Conservation (phyloP, 352 stramenopile genomes). For the Phytophthora hibernalis region DNA sequence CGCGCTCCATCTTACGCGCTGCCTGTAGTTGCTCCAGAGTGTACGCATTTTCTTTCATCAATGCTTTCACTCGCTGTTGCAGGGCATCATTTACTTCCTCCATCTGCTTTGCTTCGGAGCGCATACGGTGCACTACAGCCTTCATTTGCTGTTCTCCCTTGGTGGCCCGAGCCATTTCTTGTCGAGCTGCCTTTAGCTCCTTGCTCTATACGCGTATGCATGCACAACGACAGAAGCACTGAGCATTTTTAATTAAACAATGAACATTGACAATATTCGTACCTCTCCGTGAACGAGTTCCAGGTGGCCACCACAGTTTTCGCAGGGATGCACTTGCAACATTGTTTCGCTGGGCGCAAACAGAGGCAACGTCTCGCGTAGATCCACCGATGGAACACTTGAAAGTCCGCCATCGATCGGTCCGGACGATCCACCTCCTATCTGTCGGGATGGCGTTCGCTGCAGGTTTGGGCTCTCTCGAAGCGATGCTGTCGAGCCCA, state of each 20-base stretch:
- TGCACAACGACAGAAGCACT: background rate
- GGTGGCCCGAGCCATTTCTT: conserved; percentile 68
- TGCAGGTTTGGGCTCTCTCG: conserved; percentile 22
- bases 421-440: conserved; percentile 5
- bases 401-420: conserved; percentile 45
- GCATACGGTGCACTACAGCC: conserved; percentile 65
- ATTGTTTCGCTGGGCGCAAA: conserved; percentile 80
- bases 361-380: conserved; percentile 69
- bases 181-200: conserved; percentile 65
- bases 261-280: conserved; percentile 3
- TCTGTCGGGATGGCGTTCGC: conserved; percentile 15
- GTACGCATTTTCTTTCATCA: conserved; percentile 82
- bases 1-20: conserved; percentile 71
- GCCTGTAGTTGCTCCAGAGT: conserved; percentile 79
- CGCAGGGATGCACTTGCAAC: conserved; percentile 79
- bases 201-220: conserved; percentile 50
- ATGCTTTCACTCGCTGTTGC: conserved; percentile 77
- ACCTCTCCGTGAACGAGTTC: conserved; percentile 85
- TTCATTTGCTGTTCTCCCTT: conserved; percentile 82
- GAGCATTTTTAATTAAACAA: background rate
- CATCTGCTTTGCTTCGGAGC: conserved; percentile 72
- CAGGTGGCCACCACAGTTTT: conserved; percentile 71
- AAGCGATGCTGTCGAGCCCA: conserved; percentile 6
- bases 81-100: conserved; percentile 78
- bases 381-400: conserved; percentile 73